Conservation (phyloP, 2,329 filamentous ascomycete genomes). For the Coniochaeta hoffmannii region DNA sequence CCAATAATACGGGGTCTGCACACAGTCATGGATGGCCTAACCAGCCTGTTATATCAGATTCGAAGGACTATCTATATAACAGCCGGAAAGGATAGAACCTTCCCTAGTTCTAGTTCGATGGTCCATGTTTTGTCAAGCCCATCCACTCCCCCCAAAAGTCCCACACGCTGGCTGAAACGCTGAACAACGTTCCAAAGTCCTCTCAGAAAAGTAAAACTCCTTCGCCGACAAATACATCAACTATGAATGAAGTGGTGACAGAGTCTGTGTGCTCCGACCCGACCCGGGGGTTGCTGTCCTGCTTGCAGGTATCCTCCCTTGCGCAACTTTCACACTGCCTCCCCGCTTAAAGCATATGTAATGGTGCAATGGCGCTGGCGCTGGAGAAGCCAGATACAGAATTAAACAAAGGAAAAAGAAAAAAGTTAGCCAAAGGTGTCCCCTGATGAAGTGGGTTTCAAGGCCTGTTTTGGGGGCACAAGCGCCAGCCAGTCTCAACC, state of each 20-base stretch:
- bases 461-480: background rate
- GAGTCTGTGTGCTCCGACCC: background rate
- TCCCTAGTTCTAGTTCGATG: background rate
- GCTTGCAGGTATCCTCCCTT: background rate
- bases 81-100: background rate
- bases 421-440: background rate
- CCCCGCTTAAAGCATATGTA: background rate
- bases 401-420: background rate
- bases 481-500: background rate
- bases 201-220: background rate
- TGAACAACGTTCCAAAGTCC: background rate
- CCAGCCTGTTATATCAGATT: conserved; percentile 5
- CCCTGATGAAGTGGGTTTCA: background rate
- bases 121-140: background rate
- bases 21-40: background rate
- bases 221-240: background rate
- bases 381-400: background rate
- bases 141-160: background rate
- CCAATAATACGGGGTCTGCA: background rate
- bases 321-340: background rate
- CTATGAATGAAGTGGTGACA: background rate
- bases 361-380: background rate
- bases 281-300: background rate
- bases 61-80: conserved; percentile 7
- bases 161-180: background rate